A percentile compares a stretch with the other conserved stretches of the same genome.
Conservation (phyloP, 495 filamentous ascomycete genomes). For the Chaetomium fimeti region DNA sequence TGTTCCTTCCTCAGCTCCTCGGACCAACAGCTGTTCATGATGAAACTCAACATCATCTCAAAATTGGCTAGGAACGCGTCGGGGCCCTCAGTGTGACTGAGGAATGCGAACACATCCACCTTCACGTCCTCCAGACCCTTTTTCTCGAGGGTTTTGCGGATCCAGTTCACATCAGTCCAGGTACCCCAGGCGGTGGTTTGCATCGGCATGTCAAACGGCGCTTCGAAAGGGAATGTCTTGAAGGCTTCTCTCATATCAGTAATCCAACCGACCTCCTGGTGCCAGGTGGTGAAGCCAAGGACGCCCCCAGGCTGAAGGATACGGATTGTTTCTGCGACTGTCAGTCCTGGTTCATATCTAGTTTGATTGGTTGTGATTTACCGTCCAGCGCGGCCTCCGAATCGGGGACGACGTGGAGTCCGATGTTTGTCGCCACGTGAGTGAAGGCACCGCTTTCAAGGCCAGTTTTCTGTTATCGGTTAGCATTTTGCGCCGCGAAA, state of each 20-base stretch:
- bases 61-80: constrained; percentile 35
- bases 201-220: constrained; percentile 33
- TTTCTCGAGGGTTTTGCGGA: constrained; percentile 33
- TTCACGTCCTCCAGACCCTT: constrained; percentile 39
- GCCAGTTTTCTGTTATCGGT: constrained; percentile 30
- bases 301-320: constrained; percentile 42
- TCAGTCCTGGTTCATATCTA: constrained; percentile 4
- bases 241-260: constrained; percentile 38
- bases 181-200: constrained; percentile 36
- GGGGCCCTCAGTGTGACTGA: constrained; percentile 32
- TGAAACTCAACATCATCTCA: constrained; percentile 41
- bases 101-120: constrained; percentile 33
- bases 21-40: constrained; percentile 39
- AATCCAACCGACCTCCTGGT: constrained; percentile 32
- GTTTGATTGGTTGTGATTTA: constrained; percentile 17
- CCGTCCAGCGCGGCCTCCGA: constrained; percentile 41
- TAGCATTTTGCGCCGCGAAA: background rate
- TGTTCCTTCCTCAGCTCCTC: constrained; percentile 40
- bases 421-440: constrained; percentile 45
- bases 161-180: constrained; percentile 41
- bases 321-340: constrained; percentile 37
- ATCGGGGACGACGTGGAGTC: constrained; percentile 44
- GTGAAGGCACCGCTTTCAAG: constrained; percentile 37
- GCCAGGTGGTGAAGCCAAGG: constrained; percentile 44
- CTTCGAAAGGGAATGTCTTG: constrained; percentile 40